Evolutionary conservation across 768 basidiomycete genomes (phyloP), one percentile per base, ranked within the genome.

Genomic region (Flagelloscypha sp.): DNA sequence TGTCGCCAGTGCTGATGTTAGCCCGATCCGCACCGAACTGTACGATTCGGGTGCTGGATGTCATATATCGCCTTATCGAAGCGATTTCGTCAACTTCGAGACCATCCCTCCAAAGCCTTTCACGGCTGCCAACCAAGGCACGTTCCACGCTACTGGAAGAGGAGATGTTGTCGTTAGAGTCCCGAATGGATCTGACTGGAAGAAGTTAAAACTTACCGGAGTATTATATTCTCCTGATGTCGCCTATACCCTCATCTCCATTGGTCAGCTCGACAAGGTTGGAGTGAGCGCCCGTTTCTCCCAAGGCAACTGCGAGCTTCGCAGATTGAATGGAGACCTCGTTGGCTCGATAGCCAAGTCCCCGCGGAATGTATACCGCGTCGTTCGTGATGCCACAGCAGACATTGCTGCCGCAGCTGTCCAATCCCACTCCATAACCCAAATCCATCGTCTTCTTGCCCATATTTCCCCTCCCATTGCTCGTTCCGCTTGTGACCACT

Each of bases 1-100:
- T n/a, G n/a, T n/a, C n/a, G n/a, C n/a, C n/a, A n/a, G n/a, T n/a
- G n/a, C n/a, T n/a, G n/a, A n/a, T n/a, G n/a, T n/a, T n/a, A n/a
- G n/a, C n/a, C n/a, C n/a, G n/a, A n/a, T 27, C 25, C 15, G 19
- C 18, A 53, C 34, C 8, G 51, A 57, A 18, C 45, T 59, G 9
- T 55, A 58, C 36, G 58, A 66, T 48, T 61, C 59, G n/a, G 62
- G 63, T 3, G 55, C 60, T 15, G 49, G 52, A 1, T 48, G 44
- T 19, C 63, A 64, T 34, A 57, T 65, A 54, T 54, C 58, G 1
- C 62, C 56, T 0, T 55, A 52, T 36, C 38, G 52, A 1, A 29
- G 59, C 23, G 33, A 39, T 6, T 56, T 66, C 41, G 43, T 53
- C 34, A 56, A 53, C 24, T 62, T 47, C 13, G 6, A 44, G 3